Conservation (phyloP, 1,284 basidiomycete species). For the Schizophyllum amplum region DNA sequence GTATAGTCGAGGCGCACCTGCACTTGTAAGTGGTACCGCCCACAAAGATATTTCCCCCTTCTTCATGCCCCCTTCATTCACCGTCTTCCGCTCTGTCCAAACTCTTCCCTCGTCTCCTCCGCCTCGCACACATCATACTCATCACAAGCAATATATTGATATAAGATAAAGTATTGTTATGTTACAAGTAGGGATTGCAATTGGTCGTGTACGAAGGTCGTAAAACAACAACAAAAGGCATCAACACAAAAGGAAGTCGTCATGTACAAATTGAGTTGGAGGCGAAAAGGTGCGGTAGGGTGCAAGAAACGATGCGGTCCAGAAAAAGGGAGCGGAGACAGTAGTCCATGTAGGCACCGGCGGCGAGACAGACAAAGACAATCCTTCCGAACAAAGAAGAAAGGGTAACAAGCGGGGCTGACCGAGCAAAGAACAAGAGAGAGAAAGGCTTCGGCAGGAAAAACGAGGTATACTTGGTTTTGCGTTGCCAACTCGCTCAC, state of each 20-base stretch:
- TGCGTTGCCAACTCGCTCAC: not conserved
- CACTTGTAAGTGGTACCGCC: too few relatives aligned
- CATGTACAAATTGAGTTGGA: not conserved
- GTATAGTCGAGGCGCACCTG: too few relatives aligned
- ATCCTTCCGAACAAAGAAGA: too few relatives aligned
- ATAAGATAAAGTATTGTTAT: not conserved
- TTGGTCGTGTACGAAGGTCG: not conserved
- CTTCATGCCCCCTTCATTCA: too few relatives aligned
- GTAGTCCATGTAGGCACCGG: not conserved
- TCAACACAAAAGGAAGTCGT: not conserved
- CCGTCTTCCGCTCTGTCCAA: too few relatives aligned
- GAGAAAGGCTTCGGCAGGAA: too few relatives aligned
- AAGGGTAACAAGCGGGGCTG: too few relatives aligned
- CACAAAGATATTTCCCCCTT: too few relatives aligned
- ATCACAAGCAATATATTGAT: not conserved
- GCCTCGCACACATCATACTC: not conserved
- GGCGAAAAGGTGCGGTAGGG: not conserved
- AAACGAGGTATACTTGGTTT: not conserved
- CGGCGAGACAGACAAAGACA: too few relatives aligned
- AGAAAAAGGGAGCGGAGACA: not conserved
- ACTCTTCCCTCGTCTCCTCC: too few relatives aligned
- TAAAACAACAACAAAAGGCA: too few relatives aligned
- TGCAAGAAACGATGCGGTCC: not conserved
- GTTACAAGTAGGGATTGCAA: not conserved
- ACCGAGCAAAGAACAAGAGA: too few relatives aligned